phyloP scores from a whole-genome alignment of 2,329 filamentous ascomycete species.

The Cercospora citrullina region DNA sequence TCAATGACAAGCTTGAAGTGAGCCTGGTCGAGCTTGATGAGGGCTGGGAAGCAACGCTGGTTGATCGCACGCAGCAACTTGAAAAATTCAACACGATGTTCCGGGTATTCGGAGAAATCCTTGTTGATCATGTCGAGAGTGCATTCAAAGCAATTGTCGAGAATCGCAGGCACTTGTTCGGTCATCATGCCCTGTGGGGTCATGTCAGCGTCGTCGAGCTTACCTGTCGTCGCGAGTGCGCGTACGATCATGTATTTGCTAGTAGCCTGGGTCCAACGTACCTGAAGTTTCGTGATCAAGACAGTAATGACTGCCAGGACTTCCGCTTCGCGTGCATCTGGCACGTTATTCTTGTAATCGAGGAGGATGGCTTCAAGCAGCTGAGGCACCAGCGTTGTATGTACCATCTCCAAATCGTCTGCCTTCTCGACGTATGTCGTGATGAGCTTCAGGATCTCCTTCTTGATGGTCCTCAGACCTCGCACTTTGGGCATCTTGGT shows the following conservation, averaged over 20 bases:
- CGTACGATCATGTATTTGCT: slow-evolving; percentile 52
- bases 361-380: slow-evolving; percentile 89
- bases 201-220: slow-evolving; percentile 33
- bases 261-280: slow-evolving; percentile 63
- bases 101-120: slow-evolving; percentile 98
- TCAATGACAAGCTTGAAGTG: slow-evolving; percentile 99
- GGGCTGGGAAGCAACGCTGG: slow-evolving; percentile 90
- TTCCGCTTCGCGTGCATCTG: slow-evolving; percentile 92
- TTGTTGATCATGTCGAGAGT: slow-evolving; percentile 99
- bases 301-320: slow-evolving; percentile 97
- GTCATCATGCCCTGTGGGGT: slow-evolving; percentile 79
- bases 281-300: slow-evolving; percentile 93
- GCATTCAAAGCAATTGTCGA: slow-evolving; percentile 98
- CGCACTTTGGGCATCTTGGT: slow-evolving; percentile 97
- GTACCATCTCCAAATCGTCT: slow-evolving; percentile 90
- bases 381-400: slow-evolving; percentile 91
- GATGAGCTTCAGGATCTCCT: slow-evolving; percentile 97
- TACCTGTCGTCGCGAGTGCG: slow-evolving; percentile 26
- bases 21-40: slow-evolving; percentile 89
- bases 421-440: slow-evolving; percentile 98
- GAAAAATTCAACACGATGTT: slow-evolving; percentile 99
- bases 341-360: slow-evolving; percentile 96
- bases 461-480: slow-evolving; percentile 95
- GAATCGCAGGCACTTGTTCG: slow-evolving; percentile 93
- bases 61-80: slow-evolving; percentile 95